Percentiles rank a stretch among this genome's conserved stretches.
phyloP scores from a whole-genome alignment of 1,284 basidiomycete genomes.

The Cerioporus squamosus region DNA sequence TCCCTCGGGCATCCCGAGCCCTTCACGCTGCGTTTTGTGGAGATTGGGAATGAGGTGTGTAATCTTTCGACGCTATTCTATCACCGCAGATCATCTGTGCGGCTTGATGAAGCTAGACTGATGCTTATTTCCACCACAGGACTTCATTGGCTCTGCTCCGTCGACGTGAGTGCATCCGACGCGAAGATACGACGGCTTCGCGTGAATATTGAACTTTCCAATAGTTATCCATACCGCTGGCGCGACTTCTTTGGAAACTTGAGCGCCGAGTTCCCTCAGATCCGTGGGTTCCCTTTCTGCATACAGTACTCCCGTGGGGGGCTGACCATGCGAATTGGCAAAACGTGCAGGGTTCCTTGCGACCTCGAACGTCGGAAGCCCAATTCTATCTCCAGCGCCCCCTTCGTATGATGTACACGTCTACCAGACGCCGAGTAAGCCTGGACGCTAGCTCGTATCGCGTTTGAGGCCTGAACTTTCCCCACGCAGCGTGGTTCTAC shows the following conservation, averaged over 20 bases:
- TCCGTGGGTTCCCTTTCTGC: conserved; percentile 46
- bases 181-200: not conserved
- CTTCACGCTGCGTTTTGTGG: conserved; percentile 62
- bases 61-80: not conserved
- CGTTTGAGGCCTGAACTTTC: conserved; percentile 2
- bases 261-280: conserved; percentile 59
- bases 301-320: not conserved
- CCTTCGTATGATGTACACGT: conserved; percentile 67
- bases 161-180: conserved; percentile 28
- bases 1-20: conserved; percentile 66
- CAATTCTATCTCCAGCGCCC: conserved; percentile 56
- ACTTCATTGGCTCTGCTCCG: conserved; percentile 47
- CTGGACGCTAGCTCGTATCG: not conserved
- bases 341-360: conserved; percentile 61
- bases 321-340: conserved; percentile 2
- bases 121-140: conserved; percentile 36
- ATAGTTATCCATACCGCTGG: conserved; percentile 68
- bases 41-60: conserved; percentile 71
- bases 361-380: conserved; percentile 51
- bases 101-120: conserved; percentile 2
- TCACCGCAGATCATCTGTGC: not conserved
- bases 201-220: not conserved
- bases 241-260: conserved; percentile 57
- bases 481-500: conserved; percentile 52
- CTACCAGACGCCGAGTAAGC: conserved; percentile 65